These are phyloP conservation scores for Wallacemonas sp. DNA, from an alignment of 208 protist species.

Conservation along the genomic window DNA sequence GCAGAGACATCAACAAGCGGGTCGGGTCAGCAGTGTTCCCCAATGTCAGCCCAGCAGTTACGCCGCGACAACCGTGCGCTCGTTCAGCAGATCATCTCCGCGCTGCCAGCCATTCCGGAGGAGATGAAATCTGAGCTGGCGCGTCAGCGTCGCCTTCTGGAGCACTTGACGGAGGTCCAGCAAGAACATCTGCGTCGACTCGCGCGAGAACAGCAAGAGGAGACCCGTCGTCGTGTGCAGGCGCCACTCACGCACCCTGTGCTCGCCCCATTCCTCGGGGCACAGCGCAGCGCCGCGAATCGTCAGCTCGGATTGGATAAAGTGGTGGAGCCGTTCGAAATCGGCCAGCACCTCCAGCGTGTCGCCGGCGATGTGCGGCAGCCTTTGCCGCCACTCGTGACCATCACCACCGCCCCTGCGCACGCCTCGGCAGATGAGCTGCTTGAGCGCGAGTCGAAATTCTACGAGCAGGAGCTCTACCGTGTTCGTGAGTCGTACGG, in stretches of 20 bases:
- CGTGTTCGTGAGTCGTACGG: conserved; percentile 40
- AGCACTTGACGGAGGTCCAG: conserved; percentile 46
- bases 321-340: conserved; percentile 15
- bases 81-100: conserved; percentile 20
- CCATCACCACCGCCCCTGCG: conserved; percentile 31
- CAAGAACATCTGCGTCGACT: conserved; percentile 33
- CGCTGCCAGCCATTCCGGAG: conserved; percentile 29
- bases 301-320: conserved; percentile 16
- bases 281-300: neutral
- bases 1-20: neutral
- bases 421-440: conserved; percentile 15
- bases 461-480: conserved; percentile 55
- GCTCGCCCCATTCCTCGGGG: neutral
- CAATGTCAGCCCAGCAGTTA: neutral
- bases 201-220: conserved; percentile 27
- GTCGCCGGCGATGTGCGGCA: conserved; percentile 21
- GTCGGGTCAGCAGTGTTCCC: neutral
- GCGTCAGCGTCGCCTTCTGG: conserved; percentile 54
- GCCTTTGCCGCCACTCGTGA: conserved; percentile 40
- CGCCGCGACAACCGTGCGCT: conserved; percentile 15
- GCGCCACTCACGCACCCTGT: conserved; percentile 26
- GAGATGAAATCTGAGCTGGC: conserved; percentile 50
- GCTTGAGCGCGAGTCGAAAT: conserved; percentile 34
- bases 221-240: conserved; percentile 28
- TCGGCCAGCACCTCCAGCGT: conserved; percentile 17